These are phyloP conservation scores for Canavalia ensiformis DNA, from an alignment of 306 rosid genomes.

Conservation along the genomic window DNA sequence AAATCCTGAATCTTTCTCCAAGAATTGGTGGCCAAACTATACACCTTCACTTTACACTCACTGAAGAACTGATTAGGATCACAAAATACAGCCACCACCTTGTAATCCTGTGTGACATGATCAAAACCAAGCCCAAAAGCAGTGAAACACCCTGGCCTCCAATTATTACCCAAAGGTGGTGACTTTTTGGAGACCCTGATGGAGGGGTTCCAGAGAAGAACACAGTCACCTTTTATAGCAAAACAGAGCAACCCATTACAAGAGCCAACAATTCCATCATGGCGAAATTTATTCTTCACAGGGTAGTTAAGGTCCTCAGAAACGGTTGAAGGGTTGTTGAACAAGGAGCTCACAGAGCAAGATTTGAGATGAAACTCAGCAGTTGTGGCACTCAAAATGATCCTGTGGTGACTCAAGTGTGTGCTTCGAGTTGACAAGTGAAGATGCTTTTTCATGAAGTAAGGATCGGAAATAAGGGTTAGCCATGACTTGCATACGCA, in stretches of 20 bases:
- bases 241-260: slow-evolving; percentile 62
- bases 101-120: slow-evolving; percentile 55
- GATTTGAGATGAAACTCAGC: slow-evolving; percentile 60
- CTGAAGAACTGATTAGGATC: slow-evolving; percentile 53
- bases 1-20: slow-evolving; percentile 64
- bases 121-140: slow-evolving; percentile 65
- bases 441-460: slow-evolving; percentile 53
- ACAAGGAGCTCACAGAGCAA: slow-evolving; percentile 49
- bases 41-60: slow-evolving; percentile 57
- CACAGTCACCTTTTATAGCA: slow-evolving; percentile 63
- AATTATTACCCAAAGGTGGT: slow-evolving; percentile 60
- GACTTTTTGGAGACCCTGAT: slow-evolving; percentile 57
- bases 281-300: slow-evolving; percentile 59
- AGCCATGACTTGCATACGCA: slow-evolving; percentile 62
- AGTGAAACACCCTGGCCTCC: slow-evolving; percentile 65
- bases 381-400: slow-evolving; percentile 57
- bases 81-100: slow-evolving; percentile 62
- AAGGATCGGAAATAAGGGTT: slow-evolving; percentile 51
- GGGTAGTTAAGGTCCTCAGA: slow-evolving; percentile 55
- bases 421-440: slow-evolving; percentile 43
- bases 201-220: slow-evolving; percentile 65
- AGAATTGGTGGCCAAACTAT: slow-evolving; percentile 45
- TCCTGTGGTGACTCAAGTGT: slow-evolving; percentile 48
- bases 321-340: slow-evolving; percentile 39
- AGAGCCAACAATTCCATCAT: slow-evolving; percentile 62